These are phyloP conservation scores for Schwanniomyces pseudopolymorphus DNA, from an alignment of 805 yeast species.

Conservation along the genomic window DNA sequence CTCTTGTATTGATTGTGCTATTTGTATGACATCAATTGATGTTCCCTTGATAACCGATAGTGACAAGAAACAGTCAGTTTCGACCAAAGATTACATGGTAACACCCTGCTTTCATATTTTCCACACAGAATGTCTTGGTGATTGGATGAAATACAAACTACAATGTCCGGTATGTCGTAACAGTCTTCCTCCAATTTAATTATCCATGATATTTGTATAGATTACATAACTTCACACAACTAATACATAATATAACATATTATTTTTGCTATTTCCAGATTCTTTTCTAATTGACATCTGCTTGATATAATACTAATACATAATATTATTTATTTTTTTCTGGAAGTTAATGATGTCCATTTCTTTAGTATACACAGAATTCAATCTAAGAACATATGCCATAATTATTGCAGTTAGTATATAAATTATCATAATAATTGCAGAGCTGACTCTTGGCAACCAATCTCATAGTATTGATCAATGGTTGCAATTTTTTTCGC, in stretches of 20 bases:
- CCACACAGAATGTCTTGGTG: conserved; percentile 84
- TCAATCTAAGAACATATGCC: too few species aligned
- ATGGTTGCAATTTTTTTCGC: too few species aligned
- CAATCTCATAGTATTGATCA: too few species aligned
- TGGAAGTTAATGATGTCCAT: too few species aligned
- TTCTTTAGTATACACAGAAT: too few species aligned
- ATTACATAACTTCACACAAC: background rate
- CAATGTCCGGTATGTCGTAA: conserved; percentile 94
- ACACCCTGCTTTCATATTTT: conserved; percentile 92
- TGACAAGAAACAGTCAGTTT: conserved; percentile 10
- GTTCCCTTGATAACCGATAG: conserved; percentile 41
- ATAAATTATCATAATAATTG: too few species aligned
- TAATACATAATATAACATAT: background rate
- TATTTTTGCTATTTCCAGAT: too few species aligned
- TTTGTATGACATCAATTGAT: conserved; percentile 82
- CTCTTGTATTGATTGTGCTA: conserved; percentile 73
- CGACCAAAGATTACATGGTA: conserved; percentile 54
- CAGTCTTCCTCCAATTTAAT: conserved; percentile 74
- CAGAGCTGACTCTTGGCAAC: too few species aligned
- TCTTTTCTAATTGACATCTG: too few species aligned
- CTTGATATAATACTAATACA: too few species aligned
- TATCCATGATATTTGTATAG: background rate
- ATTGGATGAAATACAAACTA: conserved; percentile 89
- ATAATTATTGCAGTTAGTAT: too few species aligned
- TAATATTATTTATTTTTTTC: too few species aligned